Evolutionary conservation across 2,329 filamentous ascomycete genomes (phyloP).

Genomic region (Curvularia eragrostidis): DNA sequence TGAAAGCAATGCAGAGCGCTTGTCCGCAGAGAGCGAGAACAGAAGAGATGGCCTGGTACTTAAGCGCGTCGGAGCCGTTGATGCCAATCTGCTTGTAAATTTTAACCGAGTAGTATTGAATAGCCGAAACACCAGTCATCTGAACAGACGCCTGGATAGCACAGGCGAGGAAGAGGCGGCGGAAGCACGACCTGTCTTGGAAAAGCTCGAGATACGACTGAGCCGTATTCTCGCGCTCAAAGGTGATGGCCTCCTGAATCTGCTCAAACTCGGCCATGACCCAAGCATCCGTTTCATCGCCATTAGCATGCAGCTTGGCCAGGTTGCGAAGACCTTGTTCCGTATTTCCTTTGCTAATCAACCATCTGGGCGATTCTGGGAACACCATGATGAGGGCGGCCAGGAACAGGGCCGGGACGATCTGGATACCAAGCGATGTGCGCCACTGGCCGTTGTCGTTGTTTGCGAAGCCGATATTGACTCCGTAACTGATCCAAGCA

Average conservation of each 20-base stretch:
- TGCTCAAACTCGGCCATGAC: conserved; percentile 75
- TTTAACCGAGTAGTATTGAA: conserved; percentile 74
- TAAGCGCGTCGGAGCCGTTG: conserved; percentile 66
- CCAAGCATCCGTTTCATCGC: conserved; percentile 70
- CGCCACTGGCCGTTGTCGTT: conserved; percentile 64
- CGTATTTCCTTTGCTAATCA: conserved; percentile 72
- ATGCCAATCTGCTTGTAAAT: conserved; percentile 77
- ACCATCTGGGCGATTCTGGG: conserved; percentile 72
- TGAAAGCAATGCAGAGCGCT: conserved; percentile 70
- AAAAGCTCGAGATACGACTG: conserved; percentile 76
- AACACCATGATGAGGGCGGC: conserved; percentile 73
- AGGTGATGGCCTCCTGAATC: conserved; percentile 70
- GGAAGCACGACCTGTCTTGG: conserved; percentile 69
- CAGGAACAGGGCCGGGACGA: conserved; percentile 69
- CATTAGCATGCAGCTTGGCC: conserved; percentile 72
- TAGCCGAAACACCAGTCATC: conserved; percentile 71
- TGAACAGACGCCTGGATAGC: conserved; percentile 74
- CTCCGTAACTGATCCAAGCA: conserved; percentile 75
- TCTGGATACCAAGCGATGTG: conserved; percentile 72
- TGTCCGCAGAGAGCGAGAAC: conserved; percentile 74
- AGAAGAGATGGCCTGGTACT: conserved; percentile 78
- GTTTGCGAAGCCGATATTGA: conserved; percentile 58
- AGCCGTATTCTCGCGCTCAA: conserved; percentile 72
- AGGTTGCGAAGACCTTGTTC: conserved; percentile 72
- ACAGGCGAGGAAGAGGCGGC: conserved; percentile 72